Evolutionary conservation across 2,329 filamentous ascomycete species (phyloP).

Genomic region (Rhynchosporium graminicola): DNA sequence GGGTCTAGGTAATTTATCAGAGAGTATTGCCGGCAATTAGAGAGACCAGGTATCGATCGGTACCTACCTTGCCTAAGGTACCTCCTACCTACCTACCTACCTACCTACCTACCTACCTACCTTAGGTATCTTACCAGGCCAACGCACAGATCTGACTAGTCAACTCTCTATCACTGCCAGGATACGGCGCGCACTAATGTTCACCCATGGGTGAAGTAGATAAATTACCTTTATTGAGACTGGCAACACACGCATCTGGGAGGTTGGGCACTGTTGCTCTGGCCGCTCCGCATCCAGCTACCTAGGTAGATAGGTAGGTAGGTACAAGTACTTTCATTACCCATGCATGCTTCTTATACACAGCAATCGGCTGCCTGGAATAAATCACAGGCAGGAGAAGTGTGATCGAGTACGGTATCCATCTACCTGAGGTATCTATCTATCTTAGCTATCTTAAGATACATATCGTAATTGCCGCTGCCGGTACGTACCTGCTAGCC

Average conservation of each 20-base stretch:
- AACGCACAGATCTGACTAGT: not conserved
- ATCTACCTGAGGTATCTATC: too few species aligned
- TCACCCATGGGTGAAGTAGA: not conserved
- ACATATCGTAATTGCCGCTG: constrained; percentile 23
- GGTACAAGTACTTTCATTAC: constrained; percentile 12
- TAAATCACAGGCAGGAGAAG: constrained; percentile 4
- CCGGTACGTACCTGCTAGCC: constrained; percentile 19
- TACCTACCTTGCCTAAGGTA: too few species aligned
- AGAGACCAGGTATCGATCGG: not conserved
- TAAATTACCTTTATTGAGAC: not conserved
- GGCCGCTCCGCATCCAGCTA: constrained; percentile 10
- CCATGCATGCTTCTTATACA: not conserved
- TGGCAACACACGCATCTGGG: constrained; percentile 6
- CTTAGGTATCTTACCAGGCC: not conserved
- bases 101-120: too few species aligned
- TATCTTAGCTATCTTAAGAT: not conserved
- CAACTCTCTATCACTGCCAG: not conserved
- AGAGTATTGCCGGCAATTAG: not conserved
- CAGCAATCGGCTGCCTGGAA: not conserved
- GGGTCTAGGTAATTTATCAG: not conserved
- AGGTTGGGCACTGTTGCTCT: constrained; percentile 4
- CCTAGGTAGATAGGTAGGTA: constrained; percentile 1
- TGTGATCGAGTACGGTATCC: constrained; percentile 8
- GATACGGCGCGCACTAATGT: not conserved
- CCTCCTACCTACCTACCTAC: too few species aligned